Conservation (phyloP, 2,329 filamentous ascomycete species). For the Penicillium sp. region DNA sequence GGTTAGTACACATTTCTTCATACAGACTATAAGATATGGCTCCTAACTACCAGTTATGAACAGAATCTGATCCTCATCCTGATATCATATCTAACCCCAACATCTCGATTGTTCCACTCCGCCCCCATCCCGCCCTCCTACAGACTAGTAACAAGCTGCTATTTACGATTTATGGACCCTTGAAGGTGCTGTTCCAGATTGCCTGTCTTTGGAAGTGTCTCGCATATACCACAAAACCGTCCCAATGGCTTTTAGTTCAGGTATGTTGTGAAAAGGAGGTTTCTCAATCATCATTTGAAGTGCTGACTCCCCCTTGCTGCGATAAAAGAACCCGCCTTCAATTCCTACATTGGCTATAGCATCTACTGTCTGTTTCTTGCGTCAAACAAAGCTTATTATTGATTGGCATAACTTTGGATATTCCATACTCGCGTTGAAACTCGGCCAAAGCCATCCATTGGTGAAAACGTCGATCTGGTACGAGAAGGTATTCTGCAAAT, state of each 20-base stretch:
- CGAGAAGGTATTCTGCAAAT: slow-evolving; percentile 68
- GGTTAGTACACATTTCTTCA: slow-evolving; percentile 50
- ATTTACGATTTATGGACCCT: slow-evolving; percentile 73
- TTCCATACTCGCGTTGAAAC: slow-evolving; percentile 75
- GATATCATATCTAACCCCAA: slow-evolving; percentile 67
- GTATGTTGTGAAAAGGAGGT: slow-evolving; percentile 40
- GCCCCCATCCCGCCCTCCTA: slow-evolving; percentile 64
- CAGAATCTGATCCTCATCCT: slow-evolving; percentile 78
- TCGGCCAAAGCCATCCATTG: slow-evolving; percentile 66
- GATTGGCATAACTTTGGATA: slow-evolving; percentile 99
- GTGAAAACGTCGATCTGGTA: slow-evolving; percentile 74
- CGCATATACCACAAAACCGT: slow-evolving; percentile 69
- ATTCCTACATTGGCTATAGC: slow-evolving; percentile 85
- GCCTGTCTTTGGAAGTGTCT: slow-evolving; percentile 68
- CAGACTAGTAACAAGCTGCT: slow-evolving; percentile 67
- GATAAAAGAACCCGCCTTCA: slow-evolving; percentile 77
- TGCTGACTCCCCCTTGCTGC: background rate
- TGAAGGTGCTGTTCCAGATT: slow-evolving; percentile 84
- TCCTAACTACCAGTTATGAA: slow-evolving; percentile 8
- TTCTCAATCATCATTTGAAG: background rate
- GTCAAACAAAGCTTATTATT: slow-evolving; percentile 78
- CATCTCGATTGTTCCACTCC: slow-evolving; percentile 70
- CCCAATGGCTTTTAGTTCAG: slow-evolving; percentile 82
- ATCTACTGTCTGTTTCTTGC: slow-evolving; percentile 67
- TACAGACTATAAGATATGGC: background rate